A percentile compares a stretch with the other conserved stretches of the same genome.
Evolutionary conservation across 2,329 filamentous ascomycete genomes (phyloP).

Genomic region (Cytospora schulzeri): DNA sequence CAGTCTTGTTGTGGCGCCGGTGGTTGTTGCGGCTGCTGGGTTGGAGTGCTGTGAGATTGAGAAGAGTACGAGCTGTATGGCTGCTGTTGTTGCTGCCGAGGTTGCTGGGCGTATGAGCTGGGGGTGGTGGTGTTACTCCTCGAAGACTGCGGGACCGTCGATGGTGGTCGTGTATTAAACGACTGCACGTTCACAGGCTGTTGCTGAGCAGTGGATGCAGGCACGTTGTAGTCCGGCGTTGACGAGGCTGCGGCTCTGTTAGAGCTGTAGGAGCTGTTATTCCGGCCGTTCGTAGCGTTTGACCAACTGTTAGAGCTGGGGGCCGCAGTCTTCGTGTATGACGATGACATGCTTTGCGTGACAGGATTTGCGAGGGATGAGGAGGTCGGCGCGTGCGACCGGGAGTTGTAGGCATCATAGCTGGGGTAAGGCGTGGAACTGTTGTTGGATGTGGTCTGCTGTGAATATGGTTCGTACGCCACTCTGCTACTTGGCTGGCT

Average conservation of each 20-base stretch:
- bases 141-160: constrained; percentile 31
- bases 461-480: constrained; percentile 39
- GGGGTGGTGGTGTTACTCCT: constrained; percentile 29
- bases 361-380: constrained; percentile 30
- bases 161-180: constrained; percentile 34
- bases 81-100: constrained; percentile 31
- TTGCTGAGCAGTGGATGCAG: constrained; percentile 30
- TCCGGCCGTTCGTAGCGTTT: constrained; percentile 33
- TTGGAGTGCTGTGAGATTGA: constrained; percentile 32
- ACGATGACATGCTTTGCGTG: constrained; percentile 34
- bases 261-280: constrained; percentile 35
- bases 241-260: constrained; percentile 31
- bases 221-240: constrained; percentile 30
- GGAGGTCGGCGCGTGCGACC: constrained; percentile 25
- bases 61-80: constrained; percentile 35
- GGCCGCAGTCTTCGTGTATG: constrained; percentile 35
- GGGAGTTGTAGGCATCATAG: constrained; percentile 33
- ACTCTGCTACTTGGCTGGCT: constrained; percentile 32
- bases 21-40: constrained; percentile 34
- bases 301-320: constrained; percentile 33
- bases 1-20: constrained; percentile 37
- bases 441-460: constrained; percentile 28
- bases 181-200: constrained; percentile 28
- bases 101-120: constrained; percentile 35
- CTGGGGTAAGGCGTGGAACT: constrained; percentile 30